Evolutionary conservation across 495 filamentous ascomycete genomes (phyloP), one percentile per base, ranked within the genome.

Genomic region (Beverwykella pulmonaria): DNA sequence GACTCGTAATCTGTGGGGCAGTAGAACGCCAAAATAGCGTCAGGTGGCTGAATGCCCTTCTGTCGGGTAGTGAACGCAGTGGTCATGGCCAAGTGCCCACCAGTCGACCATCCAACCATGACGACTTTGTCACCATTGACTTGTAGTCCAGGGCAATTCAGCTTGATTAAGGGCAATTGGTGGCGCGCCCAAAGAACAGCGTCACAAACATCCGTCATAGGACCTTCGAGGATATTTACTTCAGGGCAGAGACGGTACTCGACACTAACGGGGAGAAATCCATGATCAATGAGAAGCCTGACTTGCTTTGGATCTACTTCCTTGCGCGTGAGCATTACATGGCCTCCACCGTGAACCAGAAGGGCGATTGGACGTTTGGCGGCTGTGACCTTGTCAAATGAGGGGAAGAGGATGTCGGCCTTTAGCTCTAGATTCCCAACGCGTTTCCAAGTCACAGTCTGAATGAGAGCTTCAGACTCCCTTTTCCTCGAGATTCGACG

Each of bases 201-300:
- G 44, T n/a, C 20, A 4, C 6, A 17, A 6, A 48, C 44, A 48
- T 48, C 44, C 5, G 44, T 17, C 4, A 48, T 48, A 19, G 44
- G 44, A 4, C 84, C 84, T 0, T 83, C 77, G 26, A 71, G 2
- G 0, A 86, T 61, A 15, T 26, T 77, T 1, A 75, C 65, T 53
- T 86, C 83, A 0, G 84, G 84, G 61, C 83, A 86, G 0, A 87
- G 77, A 12, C 83, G 70, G 70, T 86, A 82, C 65, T 87, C 84
- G 8, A 83, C 56, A 56, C 80, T 82, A 20, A 86, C 71, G 5
- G 84, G 82, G 1, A 86, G 65, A 55, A 84, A 76, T 4, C 81
- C 82, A 6, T 67, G 59, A 0, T 68, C 50, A 4, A 82, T 72
- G 0, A 84, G 72, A 0, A 74, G 34, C 7, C 57, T 20, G 6